Conservation (phyloP, 345 rosid species). For the Syzygium grande region DNA sequence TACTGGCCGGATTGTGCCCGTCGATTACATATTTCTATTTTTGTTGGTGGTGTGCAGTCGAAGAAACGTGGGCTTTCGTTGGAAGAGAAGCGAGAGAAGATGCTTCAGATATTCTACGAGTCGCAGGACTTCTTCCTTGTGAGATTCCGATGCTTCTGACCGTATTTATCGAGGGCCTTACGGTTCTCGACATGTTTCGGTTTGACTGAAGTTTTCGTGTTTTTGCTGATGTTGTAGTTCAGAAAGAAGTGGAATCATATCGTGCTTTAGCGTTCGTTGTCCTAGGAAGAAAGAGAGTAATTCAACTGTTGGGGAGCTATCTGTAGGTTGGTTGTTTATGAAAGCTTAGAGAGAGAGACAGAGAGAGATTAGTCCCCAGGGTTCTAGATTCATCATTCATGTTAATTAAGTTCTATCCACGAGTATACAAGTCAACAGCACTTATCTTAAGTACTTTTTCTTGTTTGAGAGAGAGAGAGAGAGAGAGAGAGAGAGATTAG, state of each 20-base stretch:
- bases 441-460: background rate
- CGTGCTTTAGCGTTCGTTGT: background rate
- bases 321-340: background rate
- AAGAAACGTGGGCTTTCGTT: conserved; percentile 91
- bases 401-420: too few relatives aligned
- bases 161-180: background rate
- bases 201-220: background rate
- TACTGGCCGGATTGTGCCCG: background rate
- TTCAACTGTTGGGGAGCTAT: background rate
- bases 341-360: background rate
- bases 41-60: conserved; percentile 40
- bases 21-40: background rate
- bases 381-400: too few relatives aligned
- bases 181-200: background rate
- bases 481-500: background rate
- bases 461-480: too few relatives aligned
- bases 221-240: background rate
- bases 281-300: background rate
- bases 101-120: conserved; percentile 83
- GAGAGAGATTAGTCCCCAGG: background rate
- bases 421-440: background rate
- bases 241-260: background rate
- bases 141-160: conserved; percentile 13
- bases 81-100: conserved; percentile 91
- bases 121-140: conserved; percentile 91